Evolutionary conservation across 495 filamentous ascomycete genomes (phyloP), one percentile per base, ranked within the genome.

Genomic region (Tuber umbilicatum): DNA sequence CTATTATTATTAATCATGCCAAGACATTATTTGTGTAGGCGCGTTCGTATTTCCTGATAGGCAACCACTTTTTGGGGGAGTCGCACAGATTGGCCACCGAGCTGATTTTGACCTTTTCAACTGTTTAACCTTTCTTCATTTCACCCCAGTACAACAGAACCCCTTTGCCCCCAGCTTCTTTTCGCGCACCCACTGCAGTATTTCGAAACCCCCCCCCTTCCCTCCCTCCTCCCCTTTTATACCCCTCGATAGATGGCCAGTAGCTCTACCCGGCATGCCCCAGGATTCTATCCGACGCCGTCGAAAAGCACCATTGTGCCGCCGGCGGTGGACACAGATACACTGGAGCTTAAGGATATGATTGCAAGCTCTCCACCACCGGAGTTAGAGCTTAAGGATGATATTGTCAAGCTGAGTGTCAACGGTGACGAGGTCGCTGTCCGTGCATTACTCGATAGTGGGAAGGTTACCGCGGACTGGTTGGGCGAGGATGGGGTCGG

Each of bases 331-430:
- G 80, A 81, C 23, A 81, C 74, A 55, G 80, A 81, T 68, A 75
- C 76, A 2, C 76, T 94, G 80, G 92, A 94, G 83, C 85, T 94
- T 72, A 89, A 90, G 71, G 87, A 85, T 74, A 88, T 94, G 83
- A 86, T 87, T 35, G 78, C 83, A 38, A 82, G 86, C 31, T 83
- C 42, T 71, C 84, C 43, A 50, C 80, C 80, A 47, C 78, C 81
- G 3, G 77, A 76, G 60, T 68, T 81, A 50, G 81, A 78, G 43
- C 79, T 91, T 1, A 92, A 92, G 73, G 88, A 93, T 73, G 95
- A 98, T 86, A 90, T 99, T 71, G 97, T 99, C 93, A 94, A 97
- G 84, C 87, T 97, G 80, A 93, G 95, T 47, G 88, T 94, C 70
- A 82, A 95, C 74, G 95, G 95, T 41, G 94, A 99, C 81, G 88